Evolutionary conservation across 768 basidiomycete species (phyloP).

Genomic region (Russula virescens): DNA sequence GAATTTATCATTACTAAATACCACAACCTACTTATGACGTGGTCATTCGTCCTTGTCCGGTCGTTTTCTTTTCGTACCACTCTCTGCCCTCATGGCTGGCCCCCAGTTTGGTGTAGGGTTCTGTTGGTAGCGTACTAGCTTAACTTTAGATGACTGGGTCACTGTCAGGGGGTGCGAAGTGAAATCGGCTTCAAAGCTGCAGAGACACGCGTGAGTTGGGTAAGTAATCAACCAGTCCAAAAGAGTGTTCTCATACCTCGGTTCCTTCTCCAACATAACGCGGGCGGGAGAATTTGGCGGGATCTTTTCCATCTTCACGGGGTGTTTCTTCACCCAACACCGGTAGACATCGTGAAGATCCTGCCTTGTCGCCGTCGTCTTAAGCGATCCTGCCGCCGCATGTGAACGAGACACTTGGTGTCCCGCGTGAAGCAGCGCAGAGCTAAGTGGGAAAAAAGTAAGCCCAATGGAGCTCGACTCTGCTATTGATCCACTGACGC

Average conservation of each 20-base stretch:
- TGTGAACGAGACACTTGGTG: slow-evolving; percentile 87
- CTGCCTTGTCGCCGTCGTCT: slow-evolving; percentile 71
- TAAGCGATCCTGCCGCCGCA: slow-evolving; percentile 81
- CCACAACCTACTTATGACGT: slow-evolving; percentile 22
- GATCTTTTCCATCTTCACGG: slow-evolving; percentile 81
- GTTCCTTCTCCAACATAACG: slow-evolving; percentile 59
- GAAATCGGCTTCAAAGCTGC: slow-evolving; percentile 66
- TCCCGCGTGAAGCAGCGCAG: slow-evolving; percentile 83
- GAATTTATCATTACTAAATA: slow-evolving; percentile 17
- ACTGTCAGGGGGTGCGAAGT: slow-evolving; percentile 61
- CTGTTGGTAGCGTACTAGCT: slow-evolving; percentile 82
- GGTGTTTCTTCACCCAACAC: slow-evolving; percentile 75
- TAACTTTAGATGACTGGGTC: slow-evolving; percentile 56
- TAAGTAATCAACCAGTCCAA: neutral
- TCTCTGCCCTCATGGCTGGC: slow-evolving; percentile 61
- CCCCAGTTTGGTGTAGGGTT: slow-evolving; percentile 96
- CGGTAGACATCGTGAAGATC: slow-evolving; percentile 81
- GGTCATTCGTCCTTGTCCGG: slow-evolving; percentile 27
- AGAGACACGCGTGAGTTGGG: neutral
- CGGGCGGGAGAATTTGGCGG: slow-evolving; percentile 66
- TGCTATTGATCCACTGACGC: slow-evolving; percentile 46
- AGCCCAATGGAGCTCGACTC: slow-evolving; percentile 1
- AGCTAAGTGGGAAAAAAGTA: slow-evolving; percentile 40
- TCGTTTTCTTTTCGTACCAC: slow-evolving; percentile 41
- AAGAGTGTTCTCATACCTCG: slow-evolving; percentile 40